Evolutionary conservation across 2,329 filamentous ascomycete species (phyloP).

Genomic region (Fusarium pseudocircinatum): DNA sequence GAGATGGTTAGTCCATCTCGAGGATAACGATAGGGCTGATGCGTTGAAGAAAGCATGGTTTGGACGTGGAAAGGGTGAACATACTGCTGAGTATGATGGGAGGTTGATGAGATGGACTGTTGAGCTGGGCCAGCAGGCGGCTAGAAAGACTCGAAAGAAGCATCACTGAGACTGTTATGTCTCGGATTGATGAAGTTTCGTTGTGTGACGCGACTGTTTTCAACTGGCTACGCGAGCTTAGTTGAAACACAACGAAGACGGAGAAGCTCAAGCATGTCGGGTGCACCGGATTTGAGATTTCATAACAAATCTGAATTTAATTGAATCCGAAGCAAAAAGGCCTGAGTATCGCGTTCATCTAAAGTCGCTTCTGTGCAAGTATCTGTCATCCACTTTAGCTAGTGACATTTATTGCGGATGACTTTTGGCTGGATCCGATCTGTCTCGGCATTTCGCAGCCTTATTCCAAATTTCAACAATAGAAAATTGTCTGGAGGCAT

Average conservation of each 20-base stretch:
- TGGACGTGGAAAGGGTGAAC: neutral
- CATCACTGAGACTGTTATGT: neutral
- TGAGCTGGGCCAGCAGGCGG: neutral
- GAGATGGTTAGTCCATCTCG: neutral
- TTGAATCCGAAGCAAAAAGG: neutral
- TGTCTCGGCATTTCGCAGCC: neutral
- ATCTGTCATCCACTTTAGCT: rapidly evolving
- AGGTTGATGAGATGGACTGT: slow-evolving; percentile 4
- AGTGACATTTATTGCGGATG: neutral
- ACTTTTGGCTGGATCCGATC: neutral
- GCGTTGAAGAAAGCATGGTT: slow-evolving; percentile 4
- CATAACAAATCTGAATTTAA: rapidly evolving
- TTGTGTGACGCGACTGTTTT: too few relatives aligned
- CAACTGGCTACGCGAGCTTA: neutral
- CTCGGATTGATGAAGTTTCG: too few relatives aligned
- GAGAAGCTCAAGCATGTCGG: too few relatives aligned
- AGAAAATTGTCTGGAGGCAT: rapidly evolving
- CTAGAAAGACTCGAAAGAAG: neutral
- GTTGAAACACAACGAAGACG: neutral
- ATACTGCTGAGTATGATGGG: slow-evolving; percentile 11
- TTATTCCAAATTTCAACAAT: too few relatives aligned
- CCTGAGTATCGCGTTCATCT: rapidly evolving
- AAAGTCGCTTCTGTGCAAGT: neutral
- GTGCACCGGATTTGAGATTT: neutral
- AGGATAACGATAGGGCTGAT: neutral